phyloP scores from a whole-genome alignment of 169 alveolate genomes.

The Plasmodium gaboni region DNA sequence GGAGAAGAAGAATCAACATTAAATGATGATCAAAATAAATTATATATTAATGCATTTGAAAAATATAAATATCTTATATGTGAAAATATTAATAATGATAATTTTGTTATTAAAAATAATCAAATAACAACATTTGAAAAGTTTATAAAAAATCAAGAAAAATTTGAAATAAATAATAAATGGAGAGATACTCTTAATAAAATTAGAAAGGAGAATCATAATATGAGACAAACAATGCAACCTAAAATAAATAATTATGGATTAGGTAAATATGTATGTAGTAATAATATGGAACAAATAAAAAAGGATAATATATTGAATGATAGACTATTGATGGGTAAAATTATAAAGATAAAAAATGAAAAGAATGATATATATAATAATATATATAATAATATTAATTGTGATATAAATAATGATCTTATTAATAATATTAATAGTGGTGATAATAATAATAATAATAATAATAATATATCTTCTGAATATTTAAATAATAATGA shows the following conservation, averaged over 20 bases:
- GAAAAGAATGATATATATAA: too few relatives aligned
- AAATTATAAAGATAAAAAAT: too few relatives aligned
- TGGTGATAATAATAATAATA: neutral
- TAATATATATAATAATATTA: too few relatives aligned
- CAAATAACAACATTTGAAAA: conserved; percentile 48
- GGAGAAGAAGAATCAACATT: neutral
- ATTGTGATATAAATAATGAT: too few relatives aligned
- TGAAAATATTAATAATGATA: conserved; percentile 64
- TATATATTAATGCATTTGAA: conserved; percentile 12
- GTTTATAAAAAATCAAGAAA: conserved; percentile 22
- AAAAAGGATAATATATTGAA: neutral
- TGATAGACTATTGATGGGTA: too few relatives aligned
- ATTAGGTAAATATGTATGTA: neutral
- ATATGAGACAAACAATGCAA: neutral
- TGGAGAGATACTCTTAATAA: conserved; percentile 26
- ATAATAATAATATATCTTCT: neutral
- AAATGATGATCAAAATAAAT: conserved; percentile 7
- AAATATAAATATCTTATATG: conserved; percentile 40
- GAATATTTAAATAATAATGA: neutral
- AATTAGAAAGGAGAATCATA: too few relatives aligned
- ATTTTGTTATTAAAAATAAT: conserved; percentile 58
- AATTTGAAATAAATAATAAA: neutral
- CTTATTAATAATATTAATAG: neutral
- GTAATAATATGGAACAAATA: neutral
- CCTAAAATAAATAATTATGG: neutral